Conservation (phyloP, 129 eudicot genomes). For the Flaveria trinervia region DNA sequence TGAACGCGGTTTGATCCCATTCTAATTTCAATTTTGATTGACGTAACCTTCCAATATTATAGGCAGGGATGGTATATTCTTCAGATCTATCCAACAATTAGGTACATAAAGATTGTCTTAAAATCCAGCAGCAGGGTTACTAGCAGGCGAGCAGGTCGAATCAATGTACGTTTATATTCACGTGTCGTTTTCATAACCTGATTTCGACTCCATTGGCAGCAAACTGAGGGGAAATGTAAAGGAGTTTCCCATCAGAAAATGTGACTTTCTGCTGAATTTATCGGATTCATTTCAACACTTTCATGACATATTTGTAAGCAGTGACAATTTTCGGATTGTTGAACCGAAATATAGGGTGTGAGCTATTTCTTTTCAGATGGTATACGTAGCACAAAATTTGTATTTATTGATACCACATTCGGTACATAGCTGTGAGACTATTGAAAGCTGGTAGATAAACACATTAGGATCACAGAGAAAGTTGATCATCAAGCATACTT, state of each 20-base stretch:
- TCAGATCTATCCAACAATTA: constrained; percentile 9
- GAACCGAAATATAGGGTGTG: constrained; percentile 14
- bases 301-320: constrained; percentile 14
- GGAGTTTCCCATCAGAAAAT: constrained; percentile 12
- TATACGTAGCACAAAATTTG: constrained; percentile 25
- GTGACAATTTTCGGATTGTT: constrained; percentile 16
- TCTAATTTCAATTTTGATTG: not conserved
- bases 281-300: constrained; percentile 20
- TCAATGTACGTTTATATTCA: not conserved
- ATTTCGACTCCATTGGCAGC: constrained; percentile 20
- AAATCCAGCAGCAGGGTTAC: constrained; percentile 30
- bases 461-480: not conserved
- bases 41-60: not conserved
- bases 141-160: constrained; percentile 32
- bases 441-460: constrained; percentile 19
- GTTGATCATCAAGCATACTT: not conserved
- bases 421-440: constrained; percentile 27
- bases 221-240: constrained; percentile 18
- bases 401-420: constrained; percentile 18
- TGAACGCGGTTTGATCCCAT: constrained; percentile 22
- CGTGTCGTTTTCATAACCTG: not conserved
- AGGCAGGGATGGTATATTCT: not conserved
- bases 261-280: constrained; percentile 24
- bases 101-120: constrained; percentile 30
- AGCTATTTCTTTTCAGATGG: constrained; percentile 11